Evolutionary conservation across 768 basidiomycete species (phyloP), one percentile per base, ranked within the genome.

Genomic region (Lentinula raphanica): DNA sequence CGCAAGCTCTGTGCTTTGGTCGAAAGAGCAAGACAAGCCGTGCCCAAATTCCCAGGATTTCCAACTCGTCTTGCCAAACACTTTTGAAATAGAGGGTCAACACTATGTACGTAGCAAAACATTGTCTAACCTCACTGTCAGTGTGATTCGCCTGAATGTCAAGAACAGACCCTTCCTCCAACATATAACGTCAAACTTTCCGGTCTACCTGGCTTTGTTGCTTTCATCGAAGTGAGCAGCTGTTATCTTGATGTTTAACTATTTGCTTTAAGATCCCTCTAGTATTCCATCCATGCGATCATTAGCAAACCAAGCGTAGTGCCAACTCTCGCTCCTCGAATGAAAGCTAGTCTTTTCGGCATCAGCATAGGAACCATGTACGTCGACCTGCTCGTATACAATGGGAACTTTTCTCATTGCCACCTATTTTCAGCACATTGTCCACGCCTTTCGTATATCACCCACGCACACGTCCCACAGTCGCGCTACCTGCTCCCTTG

Each of bases 201-300:
- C 12, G 88, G 88, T 3, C 68, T 90, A 6, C 89, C 89, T 9
- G 90, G 89, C 1, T 90, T 91, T 65, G 73, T 76, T 15, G 87
- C 89, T 13, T 79, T 69, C 6, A 82, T 88, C 54, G 80, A 60
- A 59, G 79, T 79, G 65, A 60, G 72, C 59, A 8, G 40, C 28
- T 49, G 27, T 21, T 40, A 19, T 3, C 28, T 13, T 48, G 32
- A 45, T 28, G 21, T 49, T 25, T 45, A 21, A n/a, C 38, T 46
- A 49, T 8, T 53, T n/a, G 9, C 51, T n/a, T n/a, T 23, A 50
- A 29, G 21, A 31, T 13, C 6, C 21, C 21, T n/a, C 46, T 39
- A 81, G 79, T 92, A 91, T 65, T 76, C 75, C 27, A 76, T 90
- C 8, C 79, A 73, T 54, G 84, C 77, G 0, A 71, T 75, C 25